phyloP scores from a whole-genome alignment of 257 asterid species.

The Lavandula angustifolia region DNA sequence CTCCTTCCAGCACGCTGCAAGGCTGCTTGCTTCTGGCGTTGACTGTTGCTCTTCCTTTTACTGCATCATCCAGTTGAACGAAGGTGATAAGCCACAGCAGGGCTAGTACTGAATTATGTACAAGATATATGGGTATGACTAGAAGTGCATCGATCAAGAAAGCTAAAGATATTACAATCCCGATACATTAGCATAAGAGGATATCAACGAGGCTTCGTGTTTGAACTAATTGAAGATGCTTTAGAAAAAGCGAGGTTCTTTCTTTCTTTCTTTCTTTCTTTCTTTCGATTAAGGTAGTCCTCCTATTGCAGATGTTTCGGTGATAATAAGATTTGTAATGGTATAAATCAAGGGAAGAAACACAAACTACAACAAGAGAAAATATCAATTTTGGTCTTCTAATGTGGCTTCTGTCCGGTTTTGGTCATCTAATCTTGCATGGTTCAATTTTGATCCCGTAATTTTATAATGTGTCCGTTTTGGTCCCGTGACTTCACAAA shows the following conservation, averaged over 20 bases:
- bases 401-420: no score
- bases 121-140: neutral
- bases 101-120: neutral
- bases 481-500: no score
- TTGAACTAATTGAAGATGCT: conserved; percentile 6
- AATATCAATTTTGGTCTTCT: no score
- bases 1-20: conserved; percentile 61
- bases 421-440: no score
- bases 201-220: neutral
- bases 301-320: conserved; percentile 20
- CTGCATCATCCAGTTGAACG: conserved; percentile 46
- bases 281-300: neutral
- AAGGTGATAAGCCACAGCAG: conserved; percentile 20
- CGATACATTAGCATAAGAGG: conserved; percentile 11
- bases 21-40: conserved; percentile 64
- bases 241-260: neutral
- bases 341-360: no score
- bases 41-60: conserved; percentile 56
- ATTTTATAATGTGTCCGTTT: no score
- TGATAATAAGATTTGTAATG: conserved; percentile 4
- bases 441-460: no score
- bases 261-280: neutral
- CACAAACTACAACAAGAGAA: no score
- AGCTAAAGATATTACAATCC: neutral
- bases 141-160: neutral